Conservation (phyloP, 257 asterid genomes). For the Apocynum venetum region DNA sequence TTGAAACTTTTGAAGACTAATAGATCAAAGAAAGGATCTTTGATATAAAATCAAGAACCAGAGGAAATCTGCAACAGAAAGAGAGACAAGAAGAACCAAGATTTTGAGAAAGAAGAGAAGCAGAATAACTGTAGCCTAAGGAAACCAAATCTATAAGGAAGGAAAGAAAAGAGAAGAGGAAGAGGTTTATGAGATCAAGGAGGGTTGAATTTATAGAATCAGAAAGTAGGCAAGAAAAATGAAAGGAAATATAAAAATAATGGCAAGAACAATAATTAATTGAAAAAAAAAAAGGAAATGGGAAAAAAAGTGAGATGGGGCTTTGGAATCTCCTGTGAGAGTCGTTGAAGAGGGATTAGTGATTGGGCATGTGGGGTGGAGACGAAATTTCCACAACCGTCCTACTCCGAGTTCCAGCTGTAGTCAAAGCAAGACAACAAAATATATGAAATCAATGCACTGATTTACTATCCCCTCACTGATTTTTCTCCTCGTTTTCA, state of each 20-base stretch:
- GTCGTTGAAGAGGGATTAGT: slow-evolving; percentile 15
- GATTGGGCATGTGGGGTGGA: slow-evolving; percentile 42
- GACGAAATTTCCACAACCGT: slow-evolving; percentile 26
- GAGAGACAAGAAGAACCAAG: neutral
- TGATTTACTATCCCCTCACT: neutral
- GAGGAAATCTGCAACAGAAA: neutral
- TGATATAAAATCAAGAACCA: neutral
- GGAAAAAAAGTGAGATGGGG: slow-evolving; percentile 33
- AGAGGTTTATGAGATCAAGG: slow-evolving; percentile 39
- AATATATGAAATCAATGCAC: slow-evolving; percentile 12
- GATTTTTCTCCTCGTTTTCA: neutral
- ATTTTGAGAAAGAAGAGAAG: neutral
- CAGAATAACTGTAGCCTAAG: slow-evolving; percentile 23
- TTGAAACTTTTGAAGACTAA: neutral
- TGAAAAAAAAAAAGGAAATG: neutral
- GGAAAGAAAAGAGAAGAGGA: slow-evolving; percentile 34
- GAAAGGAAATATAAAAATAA: slow-evolving; percentile 6
- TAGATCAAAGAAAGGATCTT: slow-evolving; percentile 6
- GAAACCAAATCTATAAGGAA: slow-evolving; percentile 11
- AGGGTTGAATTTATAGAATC: slow-evolving; percentile 49
- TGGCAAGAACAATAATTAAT: slow-evolving; percentile 7
- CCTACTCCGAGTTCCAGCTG: slow-evolving; percentile 41
- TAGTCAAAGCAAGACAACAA: slow-evolving; percentile 15
- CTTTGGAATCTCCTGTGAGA: slow-evolving; percentile 32
- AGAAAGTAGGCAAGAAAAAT: slow-evolving; percentile 16